These are phyloP conservation scores for Ostreobium quekettii DNA, from an alignment of 139 green algal genomes.

Conservation along the genomic window DNA sequence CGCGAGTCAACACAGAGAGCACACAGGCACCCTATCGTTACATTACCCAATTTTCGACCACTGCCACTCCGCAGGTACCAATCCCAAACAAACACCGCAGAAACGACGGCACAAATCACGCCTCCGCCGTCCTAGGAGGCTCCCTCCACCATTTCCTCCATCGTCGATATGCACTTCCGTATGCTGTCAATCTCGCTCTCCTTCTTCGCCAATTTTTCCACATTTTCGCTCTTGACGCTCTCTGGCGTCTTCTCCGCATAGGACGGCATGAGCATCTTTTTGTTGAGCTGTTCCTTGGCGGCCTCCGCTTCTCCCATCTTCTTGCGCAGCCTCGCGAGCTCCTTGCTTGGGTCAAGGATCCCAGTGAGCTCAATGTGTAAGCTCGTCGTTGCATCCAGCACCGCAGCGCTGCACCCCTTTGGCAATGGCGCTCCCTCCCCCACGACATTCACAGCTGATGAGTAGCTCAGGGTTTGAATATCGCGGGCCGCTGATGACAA, in stretches of 20 bases:
- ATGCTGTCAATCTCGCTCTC: conserved; percentile 45
- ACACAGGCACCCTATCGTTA: too few relatives aligned
- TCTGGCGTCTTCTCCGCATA: conserved; percentile 71
- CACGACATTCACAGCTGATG: conserved; percentile 32
- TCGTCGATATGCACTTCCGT: conserved; percentile 18
- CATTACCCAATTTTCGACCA: too few relatives aligned
- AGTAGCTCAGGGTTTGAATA: conserved; percentile 49
- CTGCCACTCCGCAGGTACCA: too few relatives aligned
- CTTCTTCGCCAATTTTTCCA: conserved; percentile 37
- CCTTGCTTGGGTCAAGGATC: conserved; percentile 78
- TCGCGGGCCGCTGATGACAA: conserved; percentile 30
- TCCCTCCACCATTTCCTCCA: conserved; percentile 17
- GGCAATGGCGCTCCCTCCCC: conserved; percentile 35
- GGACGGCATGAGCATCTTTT: conserved; percentile 39
- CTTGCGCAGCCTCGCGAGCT: conserved; percentile 85
- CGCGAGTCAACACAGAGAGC: too few relatives aligned
- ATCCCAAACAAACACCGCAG: too few relatives aligned
- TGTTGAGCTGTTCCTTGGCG: conserved; percentile 36
- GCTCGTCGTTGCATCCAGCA: conserved; percentile 73
- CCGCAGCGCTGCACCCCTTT: conserved; percentile 60
- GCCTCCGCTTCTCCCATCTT: conserved; percentile 49
- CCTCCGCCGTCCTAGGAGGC: too few relatives aligned
- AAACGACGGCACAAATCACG: too few relatives aligned
- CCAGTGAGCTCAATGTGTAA: conserved; percentile 65
- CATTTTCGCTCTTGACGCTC: conserved; percentile 34